Evolutionary conservation across 1,284 basidiomycete species (phyloP), one percentile per base, ranked within the genome.

Genomic region (Polyporus tsugae): DNA sequence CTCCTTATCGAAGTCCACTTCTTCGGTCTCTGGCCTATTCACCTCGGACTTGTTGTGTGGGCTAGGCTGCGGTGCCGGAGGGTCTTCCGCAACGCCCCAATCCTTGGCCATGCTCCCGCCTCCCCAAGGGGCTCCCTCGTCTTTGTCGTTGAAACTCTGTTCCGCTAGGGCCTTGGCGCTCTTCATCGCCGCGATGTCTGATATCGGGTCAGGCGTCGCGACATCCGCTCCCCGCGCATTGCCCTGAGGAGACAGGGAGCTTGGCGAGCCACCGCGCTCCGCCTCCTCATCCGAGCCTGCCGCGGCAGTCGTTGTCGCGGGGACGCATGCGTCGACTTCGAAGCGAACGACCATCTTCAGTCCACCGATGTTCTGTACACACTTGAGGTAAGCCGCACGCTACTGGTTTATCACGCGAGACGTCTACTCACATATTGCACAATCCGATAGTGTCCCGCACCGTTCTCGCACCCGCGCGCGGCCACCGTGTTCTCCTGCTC

Each of bases 281-380:
- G 11, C 44, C 11, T 46, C 17, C 17, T 17, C 44, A 46, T 46
- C 44, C 4, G 44, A 17, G 44, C 25, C 25, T 25, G 11, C 25
- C 6, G 52, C 29, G 1, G 29, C 25, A 4, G 10, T 4, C 7
- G 52, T 53, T 33, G 6, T 33, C 13, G 41, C 15, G 0, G 71
- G 65, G 19, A 76, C 65, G 60, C 72, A 78, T 3, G 78, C 78
- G 64, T 81, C 80, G 10, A 79, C 77, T 66, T 79, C 77, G 71
- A 72, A 80, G 19, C 79, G 75, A 17, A 80, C 77, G 6, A 81
- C 72, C 60, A 80, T 69, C 7, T 67, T 77, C 42, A 80, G 62
- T 6, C 77, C 78, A 42, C 71, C 77, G n/a, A 80, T 73, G 35
- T 72, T 70, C 77, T 80, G 38, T 22, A 29, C 41, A 33, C 33